Conservation (phyloP, 2,329 filamentous ascomycete genomes). For the Cordyceps pruinosa region DNA sequence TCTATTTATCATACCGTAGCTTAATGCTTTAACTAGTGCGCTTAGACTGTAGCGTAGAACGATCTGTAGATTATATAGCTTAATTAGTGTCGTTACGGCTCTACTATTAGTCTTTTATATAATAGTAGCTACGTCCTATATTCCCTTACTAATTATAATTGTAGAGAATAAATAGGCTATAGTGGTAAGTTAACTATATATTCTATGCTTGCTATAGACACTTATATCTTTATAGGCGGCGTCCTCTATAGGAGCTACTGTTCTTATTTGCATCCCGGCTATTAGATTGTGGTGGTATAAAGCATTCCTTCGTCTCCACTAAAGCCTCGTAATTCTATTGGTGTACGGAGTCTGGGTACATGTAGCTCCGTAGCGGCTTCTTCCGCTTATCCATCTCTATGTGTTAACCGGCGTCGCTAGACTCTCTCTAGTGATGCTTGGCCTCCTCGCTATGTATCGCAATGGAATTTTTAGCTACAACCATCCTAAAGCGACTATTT, state of each 20-base stretch:
- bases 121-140: too few relatives aligned
- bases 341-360: slow-evolving; percentile 11
- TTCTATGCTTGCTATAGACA: not conserved
- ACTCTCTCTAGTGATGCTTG: not conserved
- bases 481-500: not conserved
- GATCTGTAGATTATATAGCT: too few relatives aligned
- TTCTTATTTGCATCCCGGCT: not conserved
- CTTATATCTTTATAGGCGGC: not conserved
- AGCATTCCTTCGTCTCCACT: slow-evolving; percentile 10
- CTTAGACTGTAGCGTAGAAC: too few relatives aligned
- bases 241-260: not conserved
- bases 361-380: not conserved
- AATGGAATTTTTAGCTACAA: not conserved
- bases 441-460: not conserved
- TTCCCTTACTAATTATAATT: too few relatives aligned
- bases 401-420: not conserved
- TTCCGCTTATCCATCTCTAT: slow-evolving; percentile 7
- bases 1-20: too few relatives aligned
- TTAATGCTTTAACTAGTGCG: too few relatives aligned
- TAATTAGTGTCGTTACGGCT: too few relatives aligned
- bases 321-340: slow-evolving; percentile 8
- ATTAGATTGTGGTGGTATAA: not conserved
- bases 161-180: not conserved
- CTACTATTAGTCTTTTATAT: too few relatives aligned
- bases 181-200: not conserved